Base-by-base conservation (phyloP, 2,329 filamentous ascomycete genomes). In the Fusarium keratoplasticum region DNA sequence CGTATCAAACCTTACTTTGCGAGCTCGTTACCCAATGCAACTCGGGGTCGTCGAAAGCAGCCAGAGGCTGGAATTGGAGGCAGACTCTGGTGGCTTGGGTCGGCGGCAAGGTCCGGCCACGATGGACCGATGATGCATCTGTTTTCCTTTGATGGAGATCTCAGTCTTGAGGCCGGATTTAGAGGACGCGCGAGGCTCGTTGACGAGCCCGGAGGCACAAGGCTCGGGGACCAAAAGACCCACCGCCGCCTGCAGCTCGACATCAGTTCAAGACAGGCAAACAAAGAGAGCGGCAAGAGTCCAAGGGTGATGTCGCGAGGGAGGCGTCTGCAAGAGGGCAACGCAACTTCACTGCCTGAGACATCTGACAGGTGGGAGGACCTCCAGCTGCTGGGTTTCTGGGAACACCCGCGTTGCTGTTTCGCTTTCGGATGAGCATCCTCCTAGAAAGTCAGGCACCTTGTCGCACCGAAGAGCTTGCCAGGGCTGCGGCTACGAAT, bases 91-190 rank as follows among this genome's bases (percentile, higher is more conserved):
- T 78, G 71, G 75, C 76, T 78, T 72, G 60, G 57, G 36, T 59
- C 18, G 60, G 67, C 75, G 76, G 76, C 64, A 76, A 77, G 71
- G 66, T 77, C 76, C 73, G 73, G 69, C 54, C 66, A 70, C 50
- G 70, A 71, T 76, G 61, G 73, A 69, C 74, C 76, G 73, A 78
- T 61, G 44, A 58, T 42, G 38, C 25, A 66, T 47, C 38, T 44
- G 33, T 66, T 31, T 66, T 65, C 36, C 54, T 40, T 47, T 64
- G 22, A 57, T 50, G 35, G 42, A 38, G 52, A 63, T 64, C 27
- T 27, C 7, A 33, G 70, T 42, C 31, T n/a, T 13, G 52, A 33
- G 40, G 47, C 55, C 58, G 59, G 64, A 66, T 66, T 42, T 27
- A 64, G 58, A 38, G 50, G 29, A 52, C 52, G 44, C 44, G 38